A percentile compares a stretch with the other conserved stretches of the same genome.
phyloP scores from a whole-genome alignment of 192 early-diverging fungal genomes.

The Podila verticillata region DNA sequence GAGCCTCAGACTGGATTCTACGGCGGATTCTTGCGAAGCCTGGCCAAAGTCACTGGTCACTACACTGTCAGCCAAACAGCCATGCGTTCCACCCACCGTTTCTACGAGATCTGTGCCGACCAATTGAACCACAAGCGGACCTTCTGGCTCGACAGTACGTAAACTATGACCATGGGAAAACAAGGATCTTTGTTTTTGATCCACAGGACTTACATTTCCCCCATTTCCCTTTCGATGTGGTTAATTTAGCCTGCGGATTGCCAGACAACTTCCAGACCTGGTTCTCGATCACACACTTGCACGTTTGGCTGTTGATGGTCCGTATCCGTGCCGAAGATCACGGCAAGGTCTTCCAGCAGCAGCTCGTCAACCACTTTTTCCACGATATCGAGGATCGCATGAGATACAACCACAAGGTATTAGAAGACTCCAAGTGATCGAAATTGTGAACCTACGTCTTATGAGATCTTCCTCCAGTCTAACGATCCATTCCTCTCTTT shows the following conservation, averaged over 20 bases:
- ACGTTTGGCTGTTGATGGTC: constrained; percentile 94
- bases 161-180: too few relatives aligned
- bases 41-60: constrained; percentile 61
- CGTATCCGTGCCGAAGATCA: constrained; percentile 76
- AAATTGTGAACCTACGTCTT: too few relatives aligned
- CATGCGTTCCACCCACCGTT: constrained; percentile 58
- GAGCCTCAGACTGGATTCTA: constrained; percentile 27
- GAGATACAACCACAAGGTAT: constrained; percentile 77
- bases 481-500: not conserved
- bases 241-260: constrained; percentile 64
- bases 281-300: constrained; percentile 90
- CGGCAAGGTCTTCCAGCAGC: constrained; percentile 87
- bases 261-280: constrained; percentile 95
- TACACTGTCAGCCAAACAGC: constrained; percentile 62
- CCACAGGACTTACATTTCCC: not conserved
- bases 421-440: not conserved
- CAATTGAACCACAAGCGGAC: constrained; percentile 57
- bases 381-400: constrained; percentile 89
- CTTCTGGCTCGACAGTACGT: constrained; percentile 60
- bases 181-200: too few relatives aligned
- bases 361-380: constrained; percentile 88
- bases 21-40: constrained; percentile 29
- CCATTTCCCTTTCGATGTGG: constrained; percentile 4
- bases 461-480: too few relatives aligned
- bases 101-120: constrained; percentile 59